A percentile compares a stretch with the other conserved stretches of the same genome.
phyloP scores from a whole-genome alignment of 352 stramenopile species.

The Pythium scleroteichum region DNA sequence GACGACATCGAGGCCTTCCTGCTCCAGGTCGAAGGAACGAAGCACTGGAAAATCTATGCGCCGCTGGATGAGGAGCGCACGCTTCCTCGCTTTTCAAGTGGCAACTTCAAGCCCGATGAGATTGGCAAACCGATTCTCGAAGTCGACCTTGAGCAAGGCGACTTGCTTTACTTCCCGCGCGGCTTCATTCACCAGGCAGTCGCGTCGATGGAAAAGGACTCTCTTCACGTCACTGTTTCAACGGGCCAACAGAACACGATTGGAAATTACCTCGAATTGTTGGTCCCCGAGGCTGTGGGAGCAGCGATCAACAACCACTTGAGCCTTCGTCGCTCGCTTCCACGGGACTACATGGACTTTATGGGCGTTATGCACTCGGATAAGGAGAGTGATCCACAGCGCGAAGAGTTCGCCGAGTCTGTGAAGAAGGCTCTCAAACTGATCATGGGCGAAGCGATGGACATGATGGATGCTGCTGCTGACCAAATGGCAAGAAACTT shows the following conservation, averaged over 20 bases:
- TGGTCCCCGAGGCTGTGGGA: slow-evolving; percentile 62
- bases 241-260: slow-evolving; percentile 86
- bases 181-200: slow-evolving; percentile 89
- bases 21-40: slow-evolving; percentile 91
- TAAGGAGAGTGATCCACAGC: slow-evolving; percentile 41
- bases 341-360: slow-evolving; percentile 85
- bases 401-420: slow-evolving; percentile 49
- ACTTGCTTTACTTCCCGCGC: slow-evolving; percentile 91
- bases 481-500: slow-evolving; percentile 88
- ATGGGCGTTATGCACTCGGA: slow-evolving; percentile 90
- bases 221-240: slow-evolving; percentile 90
- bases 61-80: slow-evolving; percentile 53
- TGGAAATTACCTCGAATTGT: slow-evolving; percentile 69
- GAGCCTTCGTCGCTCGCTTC: slow-evolving; percentile 68
- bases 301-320: slow-evolving; percentile 62
- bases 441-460: slow-evolving; percentile 64
- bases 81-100: slow-evolving; percentile 67
- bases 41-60: slow-evolving; percentile 92
- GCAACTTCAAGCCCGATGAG: slow-evolving; percentile 76
- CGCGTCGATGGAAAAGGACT: slow-evolving; percentile 57
- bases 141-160: slow-evolving; percentile 77
- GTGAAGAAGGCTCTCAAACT: slow-evolving; percentile 63
- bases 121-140: slow-evolving; percentile 80
- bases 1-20: slow-evolving; percentile 97
- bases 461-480: slow-evolving; percentile 66